Evolutionary conservation across 129 eudicot genomes (phyloP).

Genomic region (Flaveria trinervia): DNA sequence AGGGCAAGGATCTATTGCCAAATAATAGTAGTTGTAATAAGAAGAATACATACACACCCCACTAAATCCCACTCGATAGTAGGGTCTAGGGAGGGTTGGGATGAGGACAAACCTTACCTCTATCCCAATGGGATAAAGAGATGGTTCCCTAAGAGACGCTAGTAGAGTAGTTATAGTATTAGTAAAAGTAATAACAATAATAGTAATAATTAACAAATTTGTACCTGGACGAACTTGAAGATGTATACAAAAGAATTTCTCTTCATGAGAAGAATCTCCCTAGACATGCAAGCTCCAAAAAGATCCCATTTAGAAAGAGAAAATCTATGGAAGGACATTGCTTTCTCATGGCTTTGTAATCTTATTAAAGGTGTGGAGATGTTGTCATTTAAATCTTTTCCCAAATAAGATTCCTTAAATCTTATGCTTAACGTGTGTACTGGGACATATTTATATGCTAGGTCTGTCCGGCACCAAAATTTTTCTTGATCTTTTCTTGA

Average conservation of each 20-base stretch:
- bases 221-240: slow-evolving; percentile 51
- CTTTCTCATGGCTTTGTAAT: slow-evolving; percentile 36
- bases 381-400: slow-evolving; percentile 43
- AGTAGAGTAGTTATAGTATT: too few species aligned
- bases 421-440: slow-evolving; percentile 36
- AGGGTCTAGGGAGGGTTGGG: too few species aligned
- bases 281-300: slow-evolving; percentile 50
- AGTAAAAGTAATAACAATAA: not conserved
- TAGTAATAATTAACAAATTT: not conserved
- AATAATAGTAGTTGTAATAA: not conserved
- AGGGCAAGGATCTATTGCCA: not conserved
- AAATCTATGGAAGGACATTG: slow-evolving; percentile 37
- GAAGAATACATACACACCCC: too few species aligned
- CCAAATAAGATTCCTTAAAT: slow-evolving; percentile 49
- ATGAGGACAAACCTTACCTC: too few species aligned
- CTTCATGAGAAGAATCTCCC: slow-evolving; percentile 52
- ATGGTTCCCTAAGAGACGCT: too few species aligned
- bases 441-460: slow-evolving; percentile 38
- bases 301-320: slow-evolving; percentile 56
- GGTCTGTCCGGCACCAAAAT: slow-evolving; percentile 46
- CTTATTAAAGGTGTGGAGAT: slow-evolving; percentile 36
- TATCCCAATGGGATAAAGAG: too few species aligned
- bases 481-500: slow-evolving; percentile 57
- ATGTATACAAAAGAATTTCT: slow-evolving; percentile 51
- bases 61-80: too few species aligned